These are phyloP conservation scores for Lichtheimia corymbifera DNA, from an alignment of 371 early-diverging fungal species.

Conservation along the genomic window DNA sequence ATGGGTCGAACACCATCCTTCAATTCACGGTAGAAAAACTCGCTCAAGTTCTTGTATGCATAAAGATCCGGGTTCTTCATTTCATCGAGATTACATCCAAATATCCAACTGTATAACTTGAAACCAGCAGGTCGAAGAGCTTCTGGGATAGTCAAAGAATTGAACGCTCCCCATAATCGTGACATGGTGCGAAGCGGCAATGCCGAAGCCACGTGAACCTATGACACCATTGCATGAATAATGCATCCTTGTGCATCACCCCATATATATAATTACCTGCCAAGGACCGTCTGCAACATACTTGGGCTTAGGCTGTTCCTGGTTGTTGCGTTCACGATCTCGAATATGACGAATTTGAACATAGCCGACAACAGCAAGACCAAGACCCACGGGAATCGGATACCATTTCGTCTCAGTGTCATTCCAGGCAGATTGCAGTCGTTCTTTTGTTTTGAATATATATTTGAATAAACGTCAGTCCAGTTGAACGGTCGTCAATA, in stretches of 20 bases:
- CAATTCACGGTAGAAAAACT: slow-evolving; percentile 91
- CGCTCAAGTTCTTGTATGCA: slow-evolving; percentile 80
- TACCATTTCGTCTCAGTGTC: slow-evolving; percentile 68
- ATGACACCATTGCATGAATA: slow-evolving; percentile 1
- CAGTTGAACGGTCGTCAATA: too few species aligned
- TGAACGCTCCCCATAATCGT: slow-evolving; percentile 88
- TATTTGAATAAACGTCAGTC: too few species aligned
- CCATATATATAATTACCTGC: slow-evolving; percentile 58
- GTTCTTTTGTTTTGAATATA: slow-evolving; percentile 16
- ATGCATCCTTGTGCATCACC: slow-evolving; percentile 2
- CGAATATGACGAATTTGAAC: slow-evolving; percentile 64
- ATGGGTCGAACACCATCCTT: slow-evolving; percentile 78
- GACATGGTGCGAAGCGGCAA: slow-evolving; percentile 89
- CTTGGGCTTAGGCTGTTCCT: slow-evolving; percentile 28
- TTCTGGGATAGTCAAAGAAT: slow-evolving; percentile 79
- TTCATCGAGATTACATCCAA: slow-evolving; percentile 92
- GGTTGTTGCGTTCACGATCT: slow-evolving; percentile 30
- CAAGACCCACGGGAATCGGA: slow-evolving; percentile 79
- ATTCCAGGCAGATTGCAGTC: slow-evolving; percentile 50
- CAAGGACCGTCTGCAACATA: slow-evolving; percentile 77
- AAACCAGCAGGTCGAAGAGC: slow-evolving; percentile 77
- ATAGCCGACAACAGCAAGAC: slow-evolving; percentile 72
- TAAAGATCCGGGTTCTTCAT: slow-evolving; percentile 83
- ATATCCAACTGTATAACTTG: slow-evolving; percentile 78
- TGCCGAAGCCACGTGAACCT: slow-evolving; percentile 84